Conservation (phyloP, 2,329 filamentous ascomycete species). For the Corinectria fuckeliana region DNA sequence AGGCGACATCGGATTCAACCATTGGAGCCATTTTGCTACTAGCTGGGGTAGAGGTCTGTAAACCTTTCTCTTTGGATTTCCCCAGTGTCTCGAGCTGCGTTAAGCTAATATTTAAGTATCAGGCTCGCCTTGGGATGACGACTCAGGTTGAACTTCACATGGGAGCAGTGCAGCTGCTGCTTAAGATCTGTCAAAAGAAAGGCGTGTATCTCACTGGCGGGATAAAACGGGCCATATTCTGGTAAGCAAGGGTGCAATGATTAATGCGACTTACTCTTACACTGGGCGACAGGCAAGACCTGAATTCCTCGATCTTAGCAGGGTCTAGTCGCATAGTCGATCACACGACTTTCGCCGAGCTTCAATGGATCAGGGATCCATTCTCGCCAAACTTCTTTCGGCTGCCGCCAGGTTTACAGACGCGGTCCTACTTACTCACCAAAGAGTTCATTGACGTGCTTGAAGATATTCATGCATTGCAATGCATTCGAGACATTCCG, state of each 20-base stretch:
- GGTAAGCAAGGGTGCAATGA: slow-evolving; percentile 37
- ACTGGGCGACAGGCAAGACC: slow-evolving; percentile 46
- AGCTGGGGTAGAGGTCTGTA: slow-evolving; percentile 49
- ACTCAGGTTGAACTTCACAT: slow-evolving; percentile 51
- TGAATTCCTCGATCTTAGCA: slow-evolving; percentile 49
- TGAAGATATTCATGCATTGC: slow-evolving; percentile 47
- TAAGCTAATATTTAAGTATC: neutral
- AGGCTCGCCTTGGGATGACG: slow-evolving; percentile 47
- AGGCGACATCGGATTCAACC: slow-evolving; percentile 44
- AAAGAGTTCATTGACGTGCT: slow-evolving; percentile 45
- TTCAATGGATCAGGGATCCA: slow-evolving; percentile 47
- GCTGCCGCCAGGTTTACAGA: slow-evolving; percentile 45
- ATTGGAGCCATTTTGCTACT: slow-evolving; percentile 51
- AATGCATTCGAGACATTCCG: slow-evolving; percentile 45
- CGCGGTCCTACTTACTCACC: slow-evolving; percentile 30
- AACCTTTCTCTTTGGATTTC: neutral
- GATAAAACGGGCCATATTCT: slow-evolving; percentile 55
- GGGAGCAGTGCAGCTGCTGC: slow-evolving; percentile 45
- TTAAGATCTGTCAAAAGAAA: slow-evolving; percentile 40
- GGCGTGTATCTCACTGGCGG: slow-evolving; percentile 43
- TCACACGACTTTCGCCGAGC: slow-evolving; percentile 50
- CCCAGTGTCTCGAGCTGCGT: neutral
- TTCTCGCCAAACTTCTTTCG: slow-evolving; percentile 38
- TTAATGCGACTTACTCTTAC: slow-evolving; percentile 10
- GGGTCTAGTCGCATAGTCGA: slow-evolving; percentile 48